Evolutionary conservation across 495 filamentous ascomycete genomes (phyloP).

Genomic region (Xylaria venustula): DNA sequence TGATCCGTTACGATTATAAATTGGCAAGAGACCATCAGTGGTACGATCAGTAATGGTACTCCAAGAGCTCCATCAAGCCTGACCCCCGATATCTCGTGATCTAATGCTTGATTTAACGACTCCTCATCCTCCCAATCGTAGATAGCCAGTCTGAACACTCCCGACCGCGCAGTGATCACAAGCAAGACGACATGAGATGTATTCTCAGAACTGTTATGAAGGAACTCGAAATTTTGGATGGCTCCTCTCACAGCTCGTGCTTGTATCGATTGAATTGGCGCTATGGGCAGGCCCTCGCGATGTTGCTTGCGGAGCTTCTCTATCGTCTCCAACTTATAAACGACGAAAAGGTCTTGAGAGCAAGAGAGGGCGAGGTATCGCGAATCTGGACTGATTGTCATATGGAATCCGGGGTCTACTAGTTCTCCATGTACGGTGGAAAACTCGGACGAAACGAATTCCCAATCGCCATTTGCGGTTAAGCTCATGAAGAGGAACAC

Average conservation of each 20-base stretch:
- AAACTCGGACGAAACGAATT: conserved; percentile 60
- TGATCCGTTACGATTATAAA: conserved; percentile 63
- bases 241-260: conserved; percentile 64
- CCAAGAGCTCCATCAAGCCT: conserved; percentile 58
- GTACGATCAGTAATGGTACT: conserved; percentile 65
- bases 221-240: conserved; percentile 84
- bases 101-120: conserved; percentile 32
- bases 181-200: conserved; percentile 71
- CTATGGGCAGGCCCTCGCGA: conserved; percentile 28
- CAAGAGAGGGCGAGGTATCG: conserved; percentile 47
- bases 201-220: conserved; percentile 67
- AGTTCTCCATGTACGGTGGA: conserved; percentile 53
- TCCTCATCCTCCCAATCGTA: conserved; percentile 70
- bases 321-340: conserved; percentile 62
- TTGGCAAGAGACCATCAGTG: conserved; percentile 60
- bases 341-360: conserved; percentile 42
- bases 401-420: conserved; percentile 63
- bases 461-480: conserved; percentile 38
- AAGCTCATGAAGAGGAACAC: conserved; percentile 67
- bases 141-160: conserved; percentile 60
- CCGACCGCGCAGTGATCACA: conserved; percentile 61
- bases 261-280: conserved; percentile 49
- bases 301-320: conserved; percentile 43
- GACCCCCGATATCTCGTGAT: conserved; percentile 46
- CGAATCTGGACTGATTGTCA: conserved; percentile 76